Conservation (phyloP, 169 alveolate genomes). For the Cryptosporidium viatorum region DNA sequence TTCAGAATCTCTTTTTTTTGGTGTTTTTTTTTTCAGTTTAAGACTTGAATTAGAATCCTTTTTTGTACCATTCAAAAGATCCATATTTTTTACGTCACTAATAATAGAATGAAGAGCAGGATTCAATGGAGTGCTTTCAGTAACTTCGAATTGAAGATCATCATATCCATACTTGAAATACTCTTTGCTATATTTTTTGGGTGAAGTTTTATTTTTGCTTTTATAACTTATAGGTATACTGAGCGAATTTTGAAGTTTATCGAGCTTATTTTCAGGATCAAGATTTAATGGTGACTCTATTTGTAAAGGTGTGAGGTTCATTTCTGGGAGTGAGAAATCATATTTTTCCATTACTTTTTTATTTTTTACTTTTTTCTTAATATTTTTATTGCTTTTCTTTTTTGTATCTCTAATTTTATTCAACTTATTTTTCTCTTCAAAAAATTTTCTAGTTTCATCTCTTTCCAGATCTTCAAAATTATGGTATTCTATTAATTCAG, state of each 20-base stretch:
- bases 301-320: background rate
- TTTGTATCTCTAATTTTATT: background rate
- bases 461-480: slow-evolving; percentile 17
- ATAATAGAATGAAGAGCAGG: background rate
- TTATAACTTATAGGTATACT: background rate
- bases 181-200: background rate
- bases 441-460: background rate
- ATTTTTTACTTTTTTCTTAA: background rate
- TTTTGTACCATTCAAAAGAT: background rate
- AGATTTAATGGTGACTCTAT: background rate
- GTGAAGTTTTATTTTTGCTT: background rate
- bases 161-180: slow-evolving; percentile 7
- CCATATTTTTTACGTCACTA: background rate
- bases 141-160: slow-evolving; percentile 29
- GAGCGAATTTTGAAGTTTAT: background rate
- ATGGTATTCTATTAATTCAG: background rate
- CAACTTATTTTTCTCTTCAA: background rate
- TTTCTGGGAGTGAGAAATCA: slow-evolving; percentile 30
- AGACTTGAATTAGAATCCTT: background rate
- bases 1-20: background rate
- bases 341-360: background rate
- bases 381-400: background rate
- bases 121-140: background rate
- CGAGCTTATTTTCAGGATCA: background rate
- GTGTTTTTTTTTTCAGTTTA: background rate